Percentiles rank a stretch among this genome's conserved stretches.
Evolutionary conservation across 805 yeast species (phyloP).

Genomic region (Starmerella apis): DNA sequence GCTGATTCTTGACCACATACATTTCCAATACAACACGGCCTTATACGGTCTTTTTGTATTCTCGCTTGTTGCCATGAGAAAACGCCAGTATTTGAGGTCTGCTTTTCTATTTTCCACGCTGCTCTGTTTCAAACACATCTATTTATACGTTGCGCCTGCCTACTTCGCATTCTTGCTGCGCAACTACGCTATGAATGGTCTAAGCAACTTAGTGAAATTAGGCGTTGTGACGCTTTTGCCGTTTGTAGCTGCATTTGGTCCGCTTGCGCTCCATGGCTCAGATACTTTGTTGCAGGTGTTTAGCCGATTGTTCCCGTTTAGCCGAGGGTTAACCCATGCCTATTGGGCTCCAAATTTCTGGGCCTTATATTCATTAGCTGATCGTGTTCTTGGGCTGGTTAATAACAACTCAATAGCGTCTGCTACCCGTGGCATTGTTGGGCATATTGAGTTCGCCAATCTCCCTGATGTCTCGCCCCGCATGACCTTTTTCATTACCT

Average conservation of each 20-base stretch:
- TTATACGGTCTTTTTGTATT: conserved; percentile 73
- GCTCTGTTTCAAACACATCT: conserved; percentile 89
- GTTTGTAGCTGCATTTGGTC: conserved; percentile 49
- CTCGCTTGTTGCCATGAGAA: conserved; percentile 60
- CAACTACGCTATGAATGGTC: conserved; percentile 42
- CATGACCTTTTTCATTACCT: conserved; percentile 64
- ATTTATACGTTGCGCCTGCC: conserved; percentile 87
- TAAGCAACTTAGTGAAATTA: conserved; percentile 51
- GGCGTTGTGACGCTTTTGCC: conserved; percentile 50
- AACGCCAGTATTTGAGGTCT: conserved; percentile 45
- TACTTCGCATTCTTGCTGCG: conserved; percentile 71
- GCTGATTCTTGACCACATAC: conserved; percentile 85
- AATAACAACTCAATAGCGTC: conserved; percentile 31
- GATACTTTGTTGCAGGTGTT: conserved; percentile 57
- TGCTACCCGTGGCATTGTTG: conserved; percentile 79
- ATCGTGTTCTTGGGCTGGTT: conserved; percentile 45
- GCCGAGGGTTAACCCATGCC: conserved; percentile 92
- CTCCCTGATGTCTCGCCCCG: conserved; percentile 73
- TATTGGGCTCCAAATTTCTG: conserved; percentile 99
- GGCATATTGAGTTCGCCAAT: conserved; percentile 73
- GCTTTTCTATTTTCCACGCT: conserved; percentile 57
- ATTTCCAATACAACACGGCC: conserved; percentile 94
- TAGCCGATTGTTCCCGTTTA: conserved; percentile 75
- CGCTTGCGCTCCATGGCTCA: conserved; percentile 59
- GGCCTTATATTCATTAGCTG: conserved; percentile 84